Percentiles rank a stretch among this genome's conserved stretches.
Conservation (phyloP, 1,139 yeast genomes). For the Zygoascus hellenicus region DNA sequence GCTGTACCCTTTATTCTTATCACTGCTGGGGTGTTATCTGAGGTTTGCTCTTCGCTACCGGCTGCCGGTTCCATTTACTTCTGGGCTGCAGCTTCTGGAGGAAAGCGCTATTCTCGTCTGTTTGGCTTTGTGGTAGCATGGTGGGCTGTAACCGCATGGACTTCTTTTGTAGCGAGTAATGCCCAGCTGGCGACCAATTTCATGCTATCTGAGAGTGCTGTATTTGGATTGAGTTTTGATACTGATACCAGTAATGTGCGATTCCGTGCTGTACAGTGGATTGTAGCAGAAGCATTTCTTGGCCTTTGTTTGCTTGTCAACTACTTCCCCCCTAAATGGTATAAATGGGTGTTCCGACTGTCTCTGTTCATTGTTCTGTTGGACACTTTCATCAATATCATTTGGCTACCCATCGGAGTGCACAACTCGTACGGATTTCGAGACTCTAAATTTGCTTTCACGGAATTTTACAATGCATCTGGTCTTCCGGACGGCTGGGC, state of each 20-base stretch:
- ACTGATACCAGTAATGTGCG: conserved; percentile 20
- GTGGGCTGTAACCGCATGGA: conserved; percentile 30
- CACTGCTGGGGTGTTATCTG: conserved; percentile 27
- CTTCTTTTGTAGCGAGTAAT: conserved; percentile 24
- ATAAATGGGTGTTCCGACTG: conserved; percentile 22
- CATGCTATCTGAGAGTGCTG: conserved; percentile 23
- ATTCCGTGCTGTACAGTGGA: conserved; percentile 28
- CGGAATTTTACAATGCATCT: conserved; percentile 53
- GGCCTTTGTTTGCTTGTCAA: conserved; percentile 20
- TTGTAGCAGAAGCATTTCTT: conserved; percentile 22
- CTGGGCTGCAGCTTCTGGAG: conserved; percentile 29
- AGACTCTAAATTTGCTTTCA: conserved; percentile 54
- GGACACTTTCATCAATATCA: conserved; percentile 24
- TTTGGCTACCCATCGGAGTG: conserved; percentile 29
- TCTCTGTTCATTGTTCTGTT: conserved; percentile 20
- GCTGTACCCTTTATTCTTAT: conserved; percentile 22
- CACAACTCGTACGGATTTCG: conserved; percentile 34
- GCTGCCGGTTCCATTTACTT: conserved; percentile 29
- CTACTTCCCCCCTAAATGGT: conserved; percentile 22
- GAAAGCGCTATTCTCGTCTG: conserved; percentile 23
- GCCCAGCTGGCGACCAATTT: conserved; percentile 24
- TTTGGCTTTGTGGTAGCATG: conserved; percentile 28
- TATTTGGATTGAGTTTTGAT: conserved; percentile 21
- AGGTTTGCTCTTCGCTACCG: conserved; percentile 27
- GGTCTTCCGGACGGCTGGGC: conserved; percentile 39